These are phyloP conservation scores for Thelonectria blattea DNA, from an alignment of 2,329 filamentous ascomycete genomes.

Conservation along the genomic window DNA sequence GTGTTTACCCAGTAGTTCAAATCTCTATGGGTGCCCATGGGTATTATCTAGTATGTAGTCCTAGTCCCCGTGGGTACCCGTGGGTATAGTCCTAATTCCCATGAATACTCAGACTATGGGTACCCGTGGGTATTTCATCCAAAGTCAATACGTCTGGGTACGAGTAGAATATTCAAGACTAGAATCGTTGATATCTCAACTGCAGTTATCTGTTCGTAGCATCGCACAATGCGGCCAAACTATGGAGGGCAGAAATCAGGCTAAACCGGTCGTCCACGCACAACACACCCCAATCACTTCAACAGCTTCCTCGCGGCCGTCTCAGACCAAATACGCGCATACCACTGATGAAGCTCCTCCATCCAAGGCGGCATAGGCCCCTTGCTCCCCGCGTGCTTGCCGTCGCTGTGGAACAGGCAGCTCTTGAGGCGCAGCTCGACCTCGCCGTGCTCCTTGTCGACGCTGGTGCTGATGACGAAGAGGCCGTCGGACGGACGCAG, in stretches of 20 bases:
- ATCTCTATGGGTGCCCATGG: no score
- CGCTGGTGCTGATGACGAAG: constrained; percentile 66
- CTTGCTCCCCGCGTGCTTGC: constrained; percentile 43
- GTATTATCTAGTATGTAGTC: no score
- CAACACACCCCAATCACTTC: constrained; percentile 28
- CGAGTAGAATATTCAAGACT: no score
- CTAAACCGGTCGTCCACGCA: background rate
- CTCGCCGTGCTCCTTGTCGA: constrained; percentile 64
- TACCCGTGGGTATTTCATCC: no score
- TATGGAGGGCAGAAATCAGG: background rate
- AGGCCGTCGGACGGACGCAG: constrained; percentile 68
- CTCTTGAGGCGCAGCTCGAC: constrained; percentile 72
- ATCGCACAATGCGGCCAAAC: background rate
- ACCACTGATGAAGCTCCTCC: constrained; percentile 48
- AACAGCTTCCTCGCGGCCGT: constrained; percentile 47
- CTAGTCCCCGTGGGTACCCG: no score
- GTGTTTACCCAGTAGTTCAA: no score
- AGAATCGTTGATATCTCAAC: background rate
- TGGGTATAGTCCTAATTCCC: no score
- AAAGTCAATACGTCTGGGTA: no score
- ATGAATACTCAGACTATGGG: no score
- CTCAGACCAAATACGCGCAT: constrained; percentile 48
- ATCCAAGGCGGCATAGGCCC: constrained; percentile 40
- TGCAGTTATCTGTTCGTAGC: background rate
- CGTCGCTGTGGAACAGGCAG: constrained; percentile 59